These are phyloP conservation scores for Laetiporus sulphureus DNA, from an alignment of 1,284 basidiomycete species.

Conservation along the genomic window DNA sequence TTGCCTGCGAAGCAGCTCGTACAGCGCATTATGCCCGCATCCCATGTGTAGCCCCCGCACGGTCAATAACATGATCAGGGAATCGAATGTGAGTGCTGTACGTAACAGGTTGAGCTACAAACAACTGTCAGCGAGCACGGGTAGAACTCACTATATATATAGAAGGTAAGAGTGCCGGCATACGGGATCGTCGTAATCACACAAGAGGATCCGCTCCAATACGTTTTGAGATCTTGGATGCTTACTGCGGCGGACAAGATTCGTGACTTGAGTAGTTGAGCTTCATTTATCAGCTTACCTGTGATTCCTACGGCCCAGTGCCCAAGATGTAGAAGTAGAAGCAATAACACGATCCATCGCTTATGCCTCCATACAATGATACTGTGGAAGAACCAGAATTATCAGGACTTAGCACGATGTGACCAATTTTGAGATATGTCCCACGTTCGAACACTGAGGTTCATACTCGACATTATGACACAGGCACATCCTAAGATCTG, in stretches of 20 bases:
- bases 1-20: neutral
- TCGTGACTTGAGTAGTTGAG: neutral
- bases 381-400: neutral
- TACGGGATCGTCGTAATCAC: too few relatives aligned
- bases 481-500: too few relatives aligned
- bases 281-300: neutral
- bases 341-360: neutral
- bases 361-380: constrained; percentile 1
- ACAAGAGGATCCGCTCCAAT: too few relatives aligned
- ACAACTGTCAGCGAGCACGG: too few relatives aligned
- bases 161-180: too few relatives aligned
- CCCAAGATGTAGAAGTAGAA: neutral
- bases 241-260: neutral
- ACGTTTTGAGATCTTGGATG: neutral
- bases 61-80: neutral
- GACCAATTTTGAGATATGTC: neutral
- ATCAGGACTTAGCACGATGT: too few relatives aligned
- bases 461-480: too few relatives aligned
- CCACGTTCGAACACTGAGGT: constrained; percentile 2
- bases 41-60: neutral
- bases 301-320: neutral
- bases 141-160: too few relatives aligned
- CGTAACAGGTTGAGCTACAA: too few relatives aligned
- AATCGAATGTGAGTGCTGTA: constrained; percentile 1
- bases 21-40: neutral